Conservation (phyloP, 306 rosid species). For the Sphenostylis stenocarpa region DNA sequence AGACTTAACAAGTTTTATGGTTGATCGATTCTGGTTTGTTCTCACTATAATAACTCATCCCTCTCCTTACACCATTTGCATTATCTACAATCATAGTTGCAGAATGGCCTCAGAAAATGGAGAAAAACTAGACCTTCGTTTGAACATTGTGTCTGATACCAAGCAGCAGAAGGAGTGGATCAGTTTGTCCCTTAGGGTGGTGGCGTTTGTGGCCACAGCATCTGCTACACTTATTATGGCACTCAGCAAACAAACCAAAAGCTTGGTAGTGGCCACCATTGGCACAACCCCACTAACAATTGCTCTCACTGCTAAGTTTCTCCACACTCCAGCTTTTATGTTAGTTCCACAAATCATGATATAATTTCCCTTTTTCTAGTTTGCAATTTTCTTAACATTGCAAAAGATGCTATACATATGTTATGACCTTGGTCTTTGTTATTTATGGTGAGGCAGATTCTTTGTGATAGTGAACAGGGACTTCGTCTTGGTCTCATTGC, state of each 20-base stretch:
- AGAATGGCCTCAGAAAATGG: slow-evolving; percentile 54
- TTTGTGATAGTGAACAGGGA: slow-evolving; percentile 76
- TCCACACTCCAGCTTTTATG: slow-evolving; percentile 83
- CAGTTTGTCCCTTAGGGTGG: slow-evolving; percentile 47
- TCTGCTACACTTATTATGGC: slow-evolving; percentile 83
- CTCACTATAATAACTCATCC: slow-evolving; percentile 31
- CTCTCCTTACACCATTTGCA: neutral
- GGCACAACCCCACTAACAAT: slow-evolving; percentile 58
- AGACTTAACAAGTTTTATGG: slow-evolving; percentile 37
- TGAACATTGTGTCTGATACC: neutral
- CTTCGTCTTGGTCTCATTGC: slow-evolving; percentile 58
- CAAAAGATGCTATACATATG: neutral
- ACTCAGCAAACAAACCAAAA: slow-evolving; percentile 63
- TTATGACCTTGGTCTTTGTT: neutral
- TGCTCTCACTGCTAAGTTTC: slow-evolving; percentile 61
- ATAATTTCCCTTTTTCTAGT: neutral
- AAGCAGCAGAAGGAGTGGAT: slow-evolving; percentile 40
- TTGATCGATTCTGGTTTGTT: slow-evolving; percentile 18
- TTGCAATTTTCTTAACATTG: neutral
- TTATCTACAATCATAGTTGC: neutral
- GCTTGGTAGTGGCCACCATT: slow-evolving; percentile 68
- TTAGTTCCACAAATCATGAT: slow-evolving; percentile 34
- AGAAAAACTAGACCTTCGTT: slow-evolving; percentile 35
- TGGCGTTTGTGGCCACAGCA: slow-evolving; percentile 60
- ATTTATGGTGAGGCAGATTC: slow-evolving; percentile 49